Conservation (phyloP, 1,139 yeast species). For the Taphrina pruni region DNA sequence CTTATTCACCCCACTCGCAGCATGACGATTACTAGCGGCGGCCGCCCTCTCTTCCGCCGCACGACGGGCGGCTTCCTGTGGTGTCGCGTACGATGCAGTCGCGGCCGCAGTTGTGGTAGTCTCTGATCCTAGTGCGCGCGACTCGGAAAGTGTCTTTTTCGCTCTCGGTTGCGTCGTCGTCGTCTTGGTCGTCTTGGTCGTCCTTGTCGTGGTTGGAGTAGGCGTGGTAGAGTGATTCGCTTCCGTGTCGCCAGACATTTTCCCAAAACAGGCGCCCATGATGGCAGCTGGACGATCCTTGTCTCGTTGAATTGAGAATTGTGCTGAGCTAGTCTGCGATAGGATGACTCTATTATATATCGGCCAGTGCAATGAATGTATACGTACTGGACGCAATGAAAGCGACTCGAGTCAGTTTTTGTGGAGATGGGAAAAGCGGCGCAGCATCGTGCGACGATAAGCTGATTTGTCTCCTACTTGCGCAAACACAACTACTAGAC, state of each 20-base stretch:
- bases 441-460: too few relatives aligned
- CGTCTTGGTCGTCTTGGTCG: not conserved
- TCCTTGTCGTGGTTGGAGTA: not conserved
- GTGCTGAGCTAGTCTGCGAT: too few relatives aligned
- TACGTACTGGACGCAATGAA: too few relatives aligned
- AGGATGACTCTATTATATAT: too few relatives aligned
- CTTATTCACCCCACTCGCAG: not conserved
- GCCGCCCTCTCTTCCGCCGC: conserved; percentile 22
- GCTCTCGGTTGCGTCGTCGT: conserved; percentile 1
- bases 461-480: too few relatives aligned
- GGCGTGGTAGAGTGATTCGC: not conserved
- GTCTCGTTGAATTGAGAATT: too few relatives aligned
- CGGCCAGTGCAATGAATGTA: too few relatives aligned
- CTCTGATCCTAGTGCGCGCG: conserved; percentile 19
- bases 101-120: not conserved
- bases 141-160: not conserved
- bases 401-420: too few relatives aligned
- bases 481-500: too few relatives aligned
- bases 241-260: not conserved
- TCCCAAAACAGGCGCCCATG: conserved; percentile 29
- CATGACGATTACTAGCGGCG: too few relatives aligned
- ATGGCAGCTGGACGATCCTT: too few relatives aligned
- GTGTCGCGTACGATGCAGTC: conserved; percentile 3
- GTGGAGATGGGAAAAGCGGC: too few relatives aligned
- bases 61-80: conserved; percentile 11